Base-by-base conservation (phyloP, 441 rosid species). In the Mallotus repandus region DNA sequence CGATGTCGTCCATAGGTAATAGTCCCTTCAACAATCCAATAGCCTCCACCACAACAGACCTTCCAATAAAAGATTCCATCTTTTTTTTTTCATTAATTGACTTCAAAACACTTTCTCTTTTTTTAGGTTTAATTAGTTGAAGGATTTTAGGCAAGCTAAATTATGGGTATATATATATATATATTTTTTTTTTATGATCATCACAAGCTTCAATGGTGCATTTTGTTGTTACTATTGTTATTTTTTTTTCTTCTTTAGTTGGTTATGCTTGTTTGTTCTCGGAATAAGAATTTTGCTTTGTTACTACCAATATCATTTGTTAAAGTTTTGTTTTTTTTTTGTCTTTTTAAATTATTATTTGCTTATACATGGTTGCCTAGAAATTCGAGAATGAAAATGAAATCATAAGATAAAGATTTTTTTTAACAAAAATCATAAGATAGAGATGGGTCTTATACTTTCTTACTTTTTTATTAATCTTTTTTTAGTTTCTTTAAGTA, bases 21-120 rank as follows among this genome's bases (percentile, higher is more conserved):
- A 90, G 82, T n/a, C 89, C 94, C 43, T 78, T 87, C 0, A 94
- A 94, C 19, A 90, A n/a, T n/a, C n/a, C n/a, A n/a, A n/a, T n/a
- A n/a, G n/a, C n/a, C n/a, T n/a, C n/a, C n/a, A n/a, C n/a, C n/a
- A n/a, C n/a, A n/a, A n/a, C n/a, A n/a, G n/a, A n/a, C n/a, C n/a
- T n/a, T n/a, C n/a, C n/a, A 62, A 18, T n/a, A 25, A 53, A 53
- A 55, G 64, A 41, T 21, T 46, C 73, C 69, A 71, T 53, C 54
- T 22, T 35, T 50, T n/a, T 66, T 32, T 63, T 46, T 63, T 29
- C 1, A 46, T 7, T 56, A n/a, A 19, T 62, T 72, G 35, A n/a
- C 35, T 25, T 50, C 22, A 16, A 64, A 25, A 50, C n/a, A 43
- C 16, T 67, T 32, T 25, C n/a, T 8, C 18, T 63, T 53, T 53